phyloP scores from a whole-genome alignment of 495 filamentous ascomycete species.

The Aspergillus biplanus region DNA sequence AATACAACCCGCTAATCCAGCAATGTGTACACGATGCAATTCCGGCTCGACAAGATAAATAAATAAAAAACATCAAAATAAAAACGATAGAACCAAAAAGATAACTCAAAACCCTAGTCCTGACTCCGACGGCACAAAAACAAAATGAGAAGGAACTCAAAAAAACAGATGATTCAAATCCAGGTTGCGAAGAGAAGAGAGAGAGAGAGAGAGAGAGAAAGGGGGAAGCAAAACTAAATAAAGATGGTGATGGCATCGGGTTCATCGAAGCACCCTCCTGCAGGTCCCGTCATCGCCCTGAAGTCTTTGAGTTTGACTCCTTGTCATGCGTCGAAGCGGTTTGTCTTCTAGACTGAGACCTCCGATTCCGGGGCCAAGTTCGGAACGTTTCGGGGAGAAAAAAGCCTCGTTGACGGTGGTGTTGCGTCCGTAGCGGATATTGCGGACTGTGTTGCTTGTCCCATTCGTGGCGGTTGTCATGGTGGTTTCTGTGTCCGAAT shows the following conservation, averaged over 20 bases:
- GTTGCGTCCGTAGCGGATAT: slow-evolving; percentile 43
- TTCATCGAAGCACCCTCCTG: slow-evolving; percentile 14
- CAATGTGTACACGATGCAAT: neutral
- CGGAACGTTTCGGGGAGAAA: slow-evolving; percentile 39
- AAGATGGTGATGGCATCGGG: neutral
- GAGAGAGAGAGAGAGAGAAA: neutral
- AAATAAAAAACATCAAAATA: neutral
- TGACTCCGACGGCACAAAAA: neutral
- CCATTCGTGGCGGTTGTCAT: slow-evolving; percentile 40
- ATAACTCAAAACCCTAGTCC: neutral
- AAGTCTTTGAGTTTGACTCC: slow-evolving; percentile 43
- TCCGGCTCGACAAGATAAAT: neutral
- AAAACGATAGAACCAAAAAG: neutral
- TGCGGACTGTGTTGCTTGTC: slow-evolving; percentile 43
- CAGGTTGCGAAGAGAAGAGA: neutral
- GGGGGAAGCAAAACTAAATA: neutral
- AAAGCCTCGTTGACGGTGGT: slow-evolving; percentile 22
- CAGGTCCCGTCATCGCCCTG: slow-evolving; percentile 9
- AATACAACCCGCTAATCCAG: slow-evolving; percentile 1
- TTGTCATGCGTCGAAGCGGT: slow-evolving; percentile 43
- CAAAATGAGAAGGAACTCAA: neutral
- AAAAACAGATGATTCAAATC: neutral
- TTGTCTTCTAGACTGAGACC: slow-evolving; percentile 48
- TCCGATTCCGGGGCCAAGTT: slow-evolving; percentile 44
- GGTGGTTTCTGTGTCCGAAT: slow-evolving; percentile 49